Conservation (phyloP, 345 rosid species). For the Nephelium lappaceum region DNA sequence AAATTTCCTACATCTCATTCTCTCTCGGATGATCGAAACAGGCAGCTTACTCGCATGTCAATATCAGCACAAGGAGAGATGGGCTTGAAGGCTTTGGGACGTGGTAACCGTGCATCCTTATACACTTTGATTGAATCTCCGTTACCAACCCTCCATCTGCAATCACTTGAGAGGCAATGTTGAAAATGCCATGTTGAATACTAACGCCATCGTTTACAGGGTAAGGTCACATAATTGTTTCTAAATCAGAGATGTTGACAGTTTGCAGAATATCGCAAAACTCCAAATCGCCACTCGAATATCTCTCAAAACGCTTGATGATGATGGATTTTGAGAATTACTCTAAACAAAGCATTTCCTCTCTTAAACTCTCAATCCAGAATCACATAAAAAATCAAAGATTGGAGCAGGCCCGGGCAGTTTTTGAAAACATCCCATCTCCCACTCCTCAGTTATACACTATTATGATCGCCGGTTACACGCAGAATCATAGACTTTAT, state of each 20-base stretch:
- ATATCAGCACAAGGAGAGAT: too few species aligned
- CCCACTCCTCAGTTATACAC: conserved; percentile 55
- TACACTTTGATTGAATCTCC: too few species aligned
- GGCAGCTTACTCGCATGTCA: too few species aligned
- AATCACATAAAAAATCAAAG: conserved; percentile 43
- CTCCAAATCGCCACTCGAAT: conserved; percentile 13
- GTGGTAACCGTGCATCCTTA: too few species aligned
- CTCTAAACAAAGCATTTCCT: conserved; percentile 10
- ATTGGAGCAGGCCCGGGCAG: conserved; percentile 43
- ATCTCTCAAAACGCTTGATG: conserved; percentile 14
- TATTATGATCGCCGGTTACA: conserved; percentile 52
- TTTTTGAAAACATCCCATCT: conserved; percentile 41
- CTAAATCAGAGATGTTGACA: not conserved
- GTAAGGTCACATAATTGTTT: too few species aligned
- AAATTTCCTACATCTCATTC: too few species aligned
- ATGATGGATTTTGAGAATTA: conserved; percentile 17
- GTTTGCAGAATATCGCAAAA: conserved; percentile 35
- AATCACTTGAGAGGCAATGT: not conserved
- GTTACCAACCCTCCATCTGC: too few species aligned
- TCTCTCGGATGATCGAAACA: too few species aligned
- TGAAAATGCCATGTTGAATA: too few species aligned
- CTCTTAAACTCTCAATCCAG: conserved; percentile 36
- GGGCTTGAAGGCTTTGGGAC: too few species aligned
- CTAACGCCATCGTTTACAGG: not conserved
- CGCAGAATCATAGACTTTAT: conserved; percentile 33